phyloP scores from a whole-genome alignment of 176 grass and related monocot genomes.

The Puccinellia tenuiflora region DNA sequence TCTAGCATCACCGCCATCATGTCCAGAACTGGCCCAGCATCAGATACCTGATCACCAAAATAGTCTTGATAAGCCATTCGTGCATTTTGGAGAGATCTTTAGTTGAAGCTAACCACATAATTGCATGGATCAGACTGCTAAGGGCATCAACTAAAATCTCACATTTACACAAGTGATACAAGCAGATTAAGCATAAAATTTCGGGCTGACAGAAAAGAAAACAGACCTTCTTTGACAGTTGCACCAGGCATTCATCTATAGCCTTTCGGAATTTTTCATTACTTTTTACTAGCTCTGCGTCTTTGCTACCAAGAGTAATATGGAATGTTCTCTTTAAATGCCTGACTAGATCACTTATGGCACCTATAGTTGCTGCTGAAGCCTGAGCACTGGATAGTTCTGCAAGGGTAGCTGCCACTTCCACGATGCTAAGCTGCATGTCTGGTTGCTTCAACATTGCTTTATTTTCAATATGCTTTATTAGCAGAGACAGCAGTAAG shows the following conservation, averaged over 20 bases:
- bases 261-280: conserved; percentile 64
- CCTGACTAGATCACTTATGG: conserved; percentile 97
- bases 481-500: conserved; percentile 74
- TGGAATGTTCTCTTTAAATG: conserved; percentile 92
- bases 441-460: conserved; percentile 78
- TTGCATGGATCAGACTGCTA: conserved; percentile 2
- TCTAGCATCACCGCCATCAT: conserved; percentile 99
- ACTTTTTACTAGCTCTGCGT: conserved; percentile 63
- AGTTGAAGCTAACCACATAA: conserved; percentile 4
- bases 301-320: conserved; percentile 69
- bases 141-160: conserved; percentile 13
- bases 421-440: conserved; percentile 84
- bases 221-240: conserved; percentile 90
- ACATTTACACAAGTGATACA: conserved; percentile 13
- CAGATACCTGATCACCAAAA: conserved; percentile 70
- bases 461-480: conserved; percentile 99
- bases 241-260: conserved; percentile 87
- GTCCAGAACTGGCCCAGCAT: conserved; percentile 98
- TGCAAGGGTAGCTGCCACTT: conserved; percentile 75
- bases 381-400: conserved; percentile 71
- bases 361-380: conserved; percentile 76
- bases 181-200: conserved; percentile 6
- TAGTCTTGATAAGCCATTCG: conserved; percentile 18
- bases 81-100: not conserved
- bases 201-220: conserved; percentile 17